Evolutionary conservation across 352 stramenopile species (phyloP), one percentile per base, ranked within the genome.

Genomic region (Pythium guiyangense): DNA sequence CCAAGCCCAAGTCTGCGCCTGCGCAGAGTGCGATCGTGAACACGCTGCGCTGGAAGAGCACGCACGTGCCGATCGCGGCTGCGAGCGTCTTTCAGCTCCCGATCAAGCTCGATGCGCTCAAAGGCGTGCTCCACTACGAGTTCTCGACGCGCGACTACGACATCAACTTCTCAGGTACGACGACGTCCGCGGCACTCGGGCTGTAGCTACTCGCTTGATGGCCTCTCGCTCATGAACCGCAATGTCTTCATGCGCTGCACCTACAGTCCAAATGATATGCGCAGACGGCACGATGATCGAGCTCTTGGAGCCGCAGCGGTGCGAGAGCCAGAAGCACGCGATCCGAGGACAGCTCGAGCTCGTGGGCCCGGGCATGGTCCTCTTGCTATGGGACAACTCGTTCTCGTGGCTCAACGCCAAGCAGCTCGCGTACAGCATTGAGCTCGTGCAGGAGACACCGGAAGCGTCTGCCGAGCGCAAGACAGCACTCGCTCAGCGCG

Each of bases 391-490:
- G 79, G 80, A 92, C 70, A 92, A 92, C 45, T 87, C 76, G 49
- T 92, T 84, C 54, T 91, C 80, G 62, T 92, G 83, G 83, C 64
- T 92, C 51, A 90, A 90, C 54, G 58, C 69, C 25, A 92, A 92
- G 60, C 78, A 90, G 45, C 69, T 92, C 45, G 74, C 80, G 45
- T 92, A 92, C 63, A 64, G 63, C 27, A 70, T 92, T 59, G 77
- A 88, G 51, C 70, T 92, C 3, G 70, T 73, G 37, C 79, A 92
- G 54, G 77, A 84, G 37, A 77, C 72, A 39, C 53, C 65, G 26
- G 69, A 73, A 1, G 62, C 60, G n/a, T 80, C 67, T 9, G 67
- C 70, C 1, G 59, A 47, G 1, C 64, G 73, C 57, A 82, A 77
- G 47, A 77, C 58, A 2, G 66, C 76, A 29, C 45, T 90, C 22